These are phyloP conservation scores for Mycena amicta DNA, from an alignment of 768 basidiomycete genomes.

Conservation along the genomic window DNA sequence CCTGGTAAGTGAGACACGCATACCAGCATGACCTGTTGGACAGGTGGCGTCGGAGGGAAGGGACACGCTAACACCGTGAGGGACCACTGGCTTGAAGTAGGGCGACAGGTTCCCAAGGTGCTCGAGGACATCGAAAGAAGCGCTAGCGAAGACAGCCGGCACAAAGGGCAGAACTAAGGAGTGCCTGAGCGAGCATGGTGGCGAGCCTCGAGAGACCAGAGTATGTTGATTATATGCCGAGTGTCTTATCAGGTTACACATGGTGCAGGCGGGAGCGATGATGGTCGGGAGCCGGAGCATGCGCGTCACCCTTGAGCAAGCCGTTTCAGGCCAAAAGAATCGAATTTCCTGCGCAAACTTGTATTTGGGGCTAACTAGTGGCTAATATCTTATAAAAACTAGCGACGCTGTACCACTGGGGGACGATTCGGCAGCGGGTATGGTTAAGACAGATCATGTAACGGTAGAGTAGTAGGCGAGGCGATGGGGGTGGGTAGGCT, in stretches of 20 bases:
- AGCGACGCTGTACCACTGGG: not conserved
- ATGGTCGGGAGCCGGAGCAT: not conserved
- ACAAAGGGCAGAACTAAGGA: conserved; percentile 1
- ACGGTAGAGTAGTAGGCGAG: conserved; percentile 6
- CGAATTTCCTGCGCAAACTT: no score
- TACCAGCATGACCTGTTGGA: conserved; percentile 43
- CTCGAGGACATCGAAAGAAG: conserved; percentile 2
- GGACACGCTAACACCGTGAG: conserved; percentile 28
- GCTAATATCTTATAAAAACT: not conserved
- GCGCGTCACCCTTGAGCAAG: not conserved
- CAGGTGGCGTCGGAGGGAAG: conserved; percentile 41
- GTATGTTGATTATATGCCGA: not conserved
- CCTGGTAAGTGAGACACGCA: conserved; percentile 3
- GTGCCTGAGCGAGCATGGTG: not conserved
- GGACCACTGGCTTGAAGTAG: conserved; percentile 34
- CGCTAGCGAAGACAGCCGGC: not conserved
- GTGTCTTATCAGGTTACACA: not conserved
- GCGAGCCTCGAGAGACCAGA: not conserved
- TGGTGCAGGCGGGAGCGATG: not conserved
- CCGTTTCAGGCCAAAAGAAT: not conserved
- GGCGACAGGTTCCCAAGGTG: conserved; percentile 40
- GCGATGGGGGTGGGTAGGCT: conserved; percentile 6
- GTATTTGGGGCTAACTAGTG: not conserved
- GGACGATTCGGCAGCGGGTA: not conserved
- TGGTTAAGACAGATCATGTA: conserved; percentile 14